Base-by-base conservation (phyloP, 1,139 yeast species). In the Wickerhamiella infanticola region DNA sequence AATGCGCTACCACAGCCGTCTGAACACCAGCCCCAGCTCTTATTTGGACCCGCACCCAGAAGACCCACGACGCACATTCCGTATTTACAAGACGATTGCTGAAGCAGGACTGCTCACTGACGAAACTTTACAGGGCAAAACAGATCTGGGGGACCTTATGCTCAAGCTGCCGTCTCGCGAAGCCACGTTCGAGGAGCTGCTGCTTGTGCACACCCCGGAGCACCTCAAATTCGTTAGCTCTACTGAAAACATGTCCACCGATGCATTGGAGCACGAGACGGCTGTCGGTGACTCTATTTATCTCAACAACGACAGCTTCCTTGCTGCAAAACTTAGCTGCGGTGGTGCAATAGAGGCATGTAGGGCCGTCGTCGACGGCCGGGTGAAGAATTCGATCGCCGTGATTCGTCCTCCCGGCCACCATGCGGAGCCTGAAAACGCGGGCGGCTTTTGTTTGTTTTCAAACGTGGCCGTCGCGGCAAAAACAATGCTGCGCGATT, bases 21-120 rank as follows among this genome's bases (percentile, higher is more conserved):
- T 90, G 47, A 88, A 83, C 63, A 84, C 95, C 3, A 81, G 94
- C 4, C 85, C 90, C 53, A 83, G 77, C 56, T 96, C 88, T 61
- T 90, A 90, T 63, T 85, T 88, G 44, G 98, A 93, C 59, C 98
- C 98, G 3, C 99, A 93, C 61, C 99, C 99, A 3, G 99, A 93
- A 62, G 98, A 93, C 59, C 99, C 99, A 9, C 75, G 98, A 51
- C 77, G 99, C 54, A 90, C 90, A 42, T 90, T 88, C 63, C 74
- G 97, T 48, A 84, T 93, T 42, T 93, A 90, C 66, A 85, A 90
- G 63, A 81, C 83, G 42, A 70, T 93, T 43, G 97, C 95, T 0
- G 97, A 90, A 60, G 88, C 94, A 29, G 98, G 98, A 0, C 67
- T 93, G 24, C 80, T 93, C 45, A 75, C 70, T 40, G 96, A 90